Conservation (phyloP, 441 rosid species). For the Gossypium gossypioides region DNA sequence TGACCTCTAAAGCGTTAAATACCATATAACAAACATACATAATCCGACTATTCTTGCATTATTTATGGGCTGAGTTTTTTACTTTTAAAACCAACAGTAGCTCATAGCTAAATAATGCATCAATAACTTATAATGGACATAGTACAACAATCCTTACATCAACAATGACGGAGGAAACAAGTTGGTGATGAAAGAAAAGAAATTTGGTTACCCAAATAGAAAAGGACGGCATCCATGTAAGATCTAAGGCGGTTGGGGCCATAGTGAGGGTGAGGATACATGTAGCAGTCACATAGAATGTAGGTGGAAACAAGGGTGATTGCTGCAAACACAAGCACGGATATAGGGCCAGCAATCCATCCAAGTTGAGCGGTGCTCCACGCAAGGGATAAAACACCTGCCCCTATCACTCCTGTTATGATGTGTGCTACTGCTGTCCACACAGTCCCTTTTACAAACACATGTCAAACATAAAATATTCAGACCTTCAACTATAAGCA, state of each 20-base stretch:
- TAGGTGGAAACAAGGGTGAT: constrained; percentile 32
- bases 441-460: constrained; percentile 30
- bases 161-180: neutral
- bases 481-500: too few species aligned
- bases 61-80: too few species aligned
- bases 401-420: constrained; percentile 65
- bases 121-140: too few species aligned
- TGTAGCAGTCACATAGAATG: constrained; percentile 55
- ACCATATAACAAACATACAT: too few species aligned
- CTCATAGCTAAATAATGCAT: too few species aligned
- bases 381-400: constrained; percentile 64
- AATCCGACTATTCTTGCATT: too few species aligned
- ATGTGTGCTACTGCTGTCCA: constrained; percentile 58
- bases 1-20: too few species aligned
- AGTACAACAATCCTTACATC: too few species aligned
- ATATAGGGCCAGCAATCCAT: constrained; percentile 55
- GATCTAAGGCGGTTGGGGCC: constrained; percentile 41
- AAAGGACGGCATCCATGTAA: constrained; percentile 39
- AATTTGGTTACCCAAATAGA: constrained; percentile 25
- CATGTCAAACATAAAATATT: neutral
- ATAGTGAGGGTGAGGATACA: constrained; percentile 36
- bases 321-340: constrained; percentile 34
- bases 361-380: constrained; percentile 65
- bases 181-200: neutral
- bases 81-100: too few species aligned